Evolutionary conservation across 371 early-diverging fungal species (phyloP).

Genomic region (Encephalitozoon hellem): DNA sequence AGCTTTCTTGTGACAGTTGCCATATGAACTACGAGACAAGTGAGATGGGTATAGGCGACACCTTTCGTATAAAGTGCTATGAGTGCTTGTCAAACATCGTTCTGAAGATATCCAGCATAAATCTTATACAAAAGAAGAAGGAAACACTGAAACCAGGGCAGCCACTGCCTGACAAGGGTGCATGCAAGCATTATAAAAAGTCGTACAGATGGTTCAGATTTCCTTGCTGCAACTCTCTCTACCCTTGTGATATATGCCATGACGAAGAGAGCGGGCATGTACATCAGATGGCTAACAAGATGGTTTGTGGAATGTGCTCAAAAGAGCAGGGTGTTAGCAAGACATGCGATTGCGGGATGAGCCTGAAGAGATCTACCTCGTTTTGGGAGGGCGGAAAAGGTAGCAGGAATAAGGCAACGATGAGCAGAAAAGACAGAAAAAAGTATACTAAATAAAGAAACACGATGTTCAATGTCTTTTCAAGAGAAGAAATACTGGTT

Average conservation of each 20-base stretch:
- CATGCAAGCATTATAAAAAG: conserved; percentile 79
- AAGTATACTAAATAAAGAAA: conserved; percentile 60
- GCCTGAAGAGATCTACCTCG: conserved; percentile 62
- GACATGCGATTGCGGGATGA: conserved; percentile 65
- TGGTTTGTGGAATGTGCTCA: conserved; percentile 83
- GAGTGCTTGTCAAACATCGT: conserved; percentile 66
- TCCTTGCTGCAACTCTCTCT: conserved; percentile 74
- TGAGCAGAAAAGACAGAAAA: conserved; percentile 71
- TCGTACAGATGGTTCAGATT: conserved; percentile 88
- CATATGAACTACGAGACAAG: conserved; percentile 33
- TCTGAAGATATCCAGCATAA: conserved; percentile 66
- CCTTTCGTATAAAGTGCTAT: conserved; percentile 40
- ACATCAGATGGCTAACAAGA: conserved; percentile 64
- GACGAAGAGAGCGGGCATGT: conserved; percentile 67
- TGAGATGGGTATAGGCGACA: background rate
- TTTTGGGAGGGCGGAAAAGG: conserved; percentile 96
- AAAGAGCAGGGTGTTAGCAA: conserved; percentile 68
- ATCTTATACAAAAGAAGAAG: conserved; percentile 61
- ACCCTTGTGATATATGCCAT: conserved; percentile 85
- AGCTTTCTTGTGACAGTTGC: conserved; percentile 41
- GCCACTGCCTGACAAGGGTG: conserved; percentile 64
- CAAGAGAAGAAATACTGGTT: conserved; percentile 86
- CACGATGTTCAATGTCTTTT: background rate
- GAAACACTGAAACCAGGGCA: conserved; percentile 51
- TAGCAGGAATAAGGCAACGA: conserved; percentile 67